Conservation (phyloP, 1,284 basidiomycete genomes). For the Malassezia slooffiae region DNA sequence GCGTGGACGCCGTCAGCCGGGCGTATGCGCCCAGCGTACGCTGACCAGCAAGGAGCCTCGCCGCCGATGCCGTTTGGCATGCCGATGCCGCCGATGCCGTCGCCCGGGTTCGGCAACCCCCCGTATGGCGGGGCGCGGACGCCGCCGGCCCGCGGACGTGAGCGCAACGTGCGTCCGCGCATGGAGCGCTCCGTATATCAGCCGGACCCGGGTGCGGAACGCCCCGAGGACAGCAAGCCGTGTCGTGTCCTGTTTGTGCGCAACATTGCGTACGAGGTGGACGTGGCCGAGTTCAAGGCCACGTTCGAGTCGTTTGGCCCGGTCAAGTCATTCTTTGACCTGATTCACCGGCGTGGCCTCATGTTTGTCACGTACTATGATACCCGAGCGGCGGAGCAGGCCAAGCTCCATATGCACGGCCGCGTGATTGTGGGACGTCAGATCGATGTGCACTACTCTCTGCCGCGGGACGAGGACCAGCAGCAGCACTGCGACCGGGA, state of each 20-base stretch:
- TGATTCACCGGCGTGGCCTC: constrained; percentile 85
- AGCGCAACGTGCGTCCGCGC: constrained; percentile 1
- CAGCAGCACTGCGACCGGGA: constrained; percentile 64
- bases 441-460: constrained; percentile 95
- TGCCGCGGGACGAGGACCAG: constrained; percentile 73
- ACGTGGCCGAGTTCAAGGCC: constrained; percentile 51
- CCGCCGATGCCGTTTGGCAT: constrained; percentile 2
- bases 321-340: constrained; percentile 91
- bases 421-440: constrained; percentile 46
- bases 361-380: constrained; percentile 94
- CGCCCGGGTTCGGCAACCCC: not conserved
- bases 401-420: constrained; percentile 60
- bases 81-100: not conserved
- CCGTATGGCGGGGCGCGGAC: not conserved
- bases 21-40: too few relatives aligned
- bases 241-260: constrained; percentile 92
- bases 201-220: constrained; percentile 50
- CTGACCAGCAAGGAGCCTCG: not conserved
- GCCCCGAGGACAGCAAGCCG: constrained; percentile 77
- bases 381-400: constrained; percentile 75
- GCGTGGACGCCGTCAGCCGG: too few relatives aligned
- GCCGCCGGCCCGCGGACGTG: constrained; percentile 1
- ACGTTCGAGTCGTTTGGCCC: constrained; percentile 84
- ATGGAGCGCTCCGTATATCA: constrained; percentile 17
- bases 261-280: constrained; percentile 52